Conservation (phyloP, 352 stramenopile genomes). For the Hyaloperonospora brassicae region DNA sequence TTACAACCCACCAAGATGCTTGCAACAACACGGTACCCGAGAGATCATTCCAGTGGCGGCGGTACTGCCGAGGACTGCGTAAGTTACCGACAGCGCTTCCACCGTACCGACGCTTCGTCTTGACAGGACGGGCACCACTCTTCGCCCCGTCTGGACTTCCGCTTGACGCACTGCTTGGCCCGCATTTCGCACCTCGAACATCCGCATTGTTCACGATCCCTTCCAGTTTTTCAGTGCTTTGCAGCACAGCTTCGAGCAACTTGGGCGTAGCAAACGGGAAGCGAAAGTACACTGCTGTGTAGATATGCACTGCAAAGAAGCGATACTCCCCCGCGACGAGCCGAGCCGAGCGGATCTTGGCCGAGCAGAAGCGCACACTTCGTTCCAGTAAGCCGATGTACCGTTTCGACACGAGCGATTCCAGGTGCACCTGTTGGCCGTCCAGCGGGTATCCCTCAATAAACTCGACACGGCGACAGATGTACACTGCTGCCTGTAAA, state of each 20-base stretch:
- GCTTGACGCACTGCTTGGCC: constrained; percentile 8
- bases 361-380: constrained; percentile 47
- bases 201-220: constrained; percentile 6
- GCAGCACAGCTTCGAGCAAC: constrained; percentile 45
- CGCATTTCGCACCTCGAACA: constrained; percentile 6
- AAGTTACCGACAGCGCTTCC: constrained; percentile 22
- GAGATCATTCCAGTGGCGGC: constrained; percentile 58
- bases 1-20: neutral
- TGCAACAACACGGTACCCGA: constrained; percentile 19
- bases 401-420: constrained; percentile 43
- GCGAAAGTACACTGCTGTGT: constrained; percentile 57
- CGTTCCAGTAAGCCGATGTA: constrained; percentile 55
- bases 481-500: constrained; percentile 58
- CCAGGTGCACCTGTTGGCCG: constrained; percentile 41
- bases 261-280: constrained; percentile 42
- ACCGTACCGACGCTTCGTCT: constrained; percentile 16
- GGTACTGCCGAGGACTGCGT: constrained; percentile 43
- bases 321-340: constrained; percentile 67
- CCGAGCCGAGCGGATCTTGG: constrained; percentile 56
- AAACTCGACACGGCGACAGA: constrained; percentile 74
- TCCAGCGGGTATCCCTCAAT: constrained; percentile 58
- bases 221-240: constrained; percentile 53
- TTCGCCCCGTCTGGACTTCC: constrained; percentile 10
- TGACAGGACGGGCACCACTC: constrained; percentile 10
- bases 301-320: constrained; percentile 67